These are phyloP conservation scores for Gigaspora rosea DNA, from an alignment of 192 early-diverging fungal genomes.

Conservation along the genomic window DNA sequence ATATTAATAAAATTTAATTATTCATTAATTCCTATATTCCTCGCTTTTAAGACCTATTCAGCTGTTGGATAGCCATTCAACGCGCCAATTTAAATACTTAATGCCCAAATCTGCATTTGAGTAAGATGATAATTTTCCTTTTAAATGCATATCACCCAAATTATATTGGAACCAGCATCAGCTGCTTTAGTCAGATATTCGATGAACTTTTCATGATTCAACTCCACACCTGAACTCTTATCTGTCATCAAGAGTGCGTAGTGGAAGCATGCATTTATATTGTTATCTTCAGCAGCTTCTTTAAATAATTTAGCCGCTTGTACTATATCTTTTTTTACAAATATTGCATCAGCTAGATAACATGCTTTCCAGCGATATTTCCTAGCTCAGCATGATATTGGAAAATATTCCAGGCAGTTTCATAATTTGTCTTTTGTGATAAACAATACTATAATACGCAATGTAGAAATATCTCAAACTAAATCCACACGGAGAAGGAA, in stretches of 20 bases:
- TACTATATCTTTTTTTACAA: neutral
- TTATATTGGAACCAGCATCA: too few species aligned
- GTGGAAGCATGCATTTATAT: neutral
- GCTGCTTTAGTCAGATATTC: too few species aligned
- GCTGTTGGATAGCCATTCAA: neutral
- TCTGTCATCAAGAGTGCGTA: neutral
- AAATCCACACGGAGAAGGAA: neutral
- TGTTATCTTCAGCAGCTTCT: neutral
- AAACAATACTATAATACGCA: neutral
- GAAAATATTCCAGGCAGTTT: neutral
- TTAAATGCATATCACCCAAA: neutral
- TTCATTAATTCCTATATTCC: neutral
- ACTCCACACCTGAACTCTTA: neutral
- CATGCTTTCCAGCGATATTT: neutral
- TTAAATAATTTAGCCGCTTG: neutral
- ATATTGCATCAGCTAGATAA: neutral
- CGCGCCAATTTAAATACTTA: neutral
- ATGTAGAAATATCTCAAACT: too few species aligned
- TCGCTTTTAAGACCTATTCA: neutral
- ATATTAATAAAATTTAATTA: too few species aligned
- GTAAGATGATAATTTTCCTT: neutral
- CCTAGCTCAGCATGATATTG: neutral
- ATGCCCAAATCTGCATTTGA: neutral
- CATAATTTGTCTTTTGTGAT: neutral
- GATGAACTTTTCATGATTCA: neutral